Base-by-base conservation (phyloP, 2,329 filamentous ascomycete species). In the Pyricularia grisea region DNA sequence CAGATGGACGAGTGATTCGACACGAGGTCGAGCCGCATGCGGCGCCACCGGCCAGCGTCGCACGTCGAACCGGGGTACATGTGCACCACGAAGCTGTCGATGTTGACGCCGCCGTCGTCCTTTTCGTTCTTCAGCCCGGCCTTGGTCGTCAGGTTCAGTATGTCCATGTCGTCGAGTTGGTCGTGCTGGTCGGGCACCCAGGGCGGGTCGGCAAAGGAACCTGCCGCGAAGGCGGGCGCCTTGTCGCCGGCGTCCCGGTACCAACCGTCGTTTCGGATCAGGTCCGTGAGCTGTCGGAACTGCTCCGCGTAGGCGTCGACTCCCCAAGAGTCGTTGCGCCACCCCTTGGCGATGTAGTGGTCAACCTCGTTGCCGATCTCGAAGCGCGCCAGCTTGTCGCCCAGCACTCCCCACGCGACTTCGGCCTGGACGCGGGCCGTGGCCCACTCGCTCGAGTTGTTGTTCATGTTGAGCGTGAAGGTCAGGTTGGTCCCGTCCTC, bases 341-440 rank as follows among this genome's bases (percentile, higher is more conserved):
- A 78, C 25, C 71, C 72, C 71, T 78, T 76, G 70, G 74, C 73
- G 68, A 77, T 77, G 73, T 75, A 79, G 64, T 78, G 77, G 71
- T 79, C 77, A 66, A 79, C 74, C 71, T 79, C 77, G 72, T 79
- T 79, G 61, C 77, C 77, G 20, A 78, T 73, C 74, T 79, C 77
- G 66, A 79, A 74, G 68, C 75, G 69, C 4, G 69, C 70, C n/a
- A 79, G 74, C 60, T 72, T 73, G 23, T 70, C 67, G 73, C 67
- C 67, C 12, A 68, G 67, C 17, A 73, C 74, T 10, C 70, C 70
- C 72, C 76, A 73, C 28, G 70, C 76, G 1, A 76, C 76, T 65
- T 72, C 70, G 3, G 77, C 77, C 70, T 78, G 68, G 23, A 65
- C 67, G 28, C 68, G 67, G 6, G 71, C 71, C 12, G 60, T 68